Conservation (phyloP, 169 alveolate genomes). For the Plasmodium sp. region DNA sequence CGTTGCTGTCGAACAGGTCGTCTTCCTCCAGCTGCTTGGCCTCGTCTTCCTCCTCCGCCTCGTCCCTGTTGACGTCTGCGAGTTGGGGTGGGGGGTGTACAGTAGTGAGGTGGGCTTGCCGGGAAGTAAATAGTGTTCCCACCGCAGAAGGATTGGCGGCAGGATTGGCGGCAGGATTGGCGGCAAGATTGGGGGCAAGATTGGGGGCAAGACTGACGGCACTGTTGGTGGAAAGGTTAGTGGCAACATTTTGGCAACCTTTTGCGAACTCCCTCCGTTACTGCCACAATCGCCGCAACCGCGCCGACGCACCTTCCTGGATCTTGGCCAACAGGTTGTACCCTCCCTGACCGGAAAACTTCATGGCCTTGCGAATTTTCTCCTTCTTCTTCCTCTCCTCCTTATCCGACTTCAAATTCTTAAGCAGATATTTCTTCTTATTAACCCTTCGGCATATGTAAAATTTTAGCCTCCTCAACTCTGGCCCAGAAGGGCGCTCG, state of each 20-base stretch:
- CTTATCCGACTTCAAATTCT: not conserved
- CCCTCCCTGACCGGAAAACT: constrained; percentile 21
- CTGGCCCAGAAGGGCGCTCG: not conserved
- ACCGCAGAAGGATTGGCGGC: not conserved
- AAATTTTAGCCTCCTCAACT: constrained; percentile 56
- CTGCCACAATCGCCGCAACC: not conserved
- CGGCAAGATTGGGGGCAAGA: too few species aligned
- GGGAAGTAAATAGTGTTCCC: not conserved
- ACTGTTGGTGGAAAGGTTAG: too few species aligned
- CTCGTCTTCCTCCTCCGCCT: constrained; percentile 14
- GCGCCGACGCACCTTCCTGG: constrained; percentile 18
- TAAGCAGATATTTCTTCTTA: constrained; percentile 31
- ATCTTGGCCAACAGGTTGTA: constrained; percentile 34
- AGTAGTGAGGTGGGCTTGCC: not conserved
- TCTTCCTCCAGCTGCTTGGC: constrained; percentile 1
- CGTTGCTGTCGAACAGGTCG: constrained; percentile 15
- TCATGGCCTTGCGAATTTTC: constrained; percentile 5
- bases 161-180: too few species aligned
- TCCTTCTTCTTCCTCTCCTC: constrained; percentile 9
- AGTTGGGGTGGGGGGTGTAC: not conserved
- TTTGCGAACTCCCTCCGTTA: not conserved
- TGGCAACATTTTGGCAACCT: not conserved
- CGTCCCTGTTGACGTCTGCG: not conserved
- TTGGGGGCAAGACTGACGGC: too few species aligned
- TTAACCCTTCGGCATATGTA: constrained; percentile 40